Conservation (phyloP, 2,329 filamentous ascomycete genomes). For the Pestalotiopsis sp. region DNA sequence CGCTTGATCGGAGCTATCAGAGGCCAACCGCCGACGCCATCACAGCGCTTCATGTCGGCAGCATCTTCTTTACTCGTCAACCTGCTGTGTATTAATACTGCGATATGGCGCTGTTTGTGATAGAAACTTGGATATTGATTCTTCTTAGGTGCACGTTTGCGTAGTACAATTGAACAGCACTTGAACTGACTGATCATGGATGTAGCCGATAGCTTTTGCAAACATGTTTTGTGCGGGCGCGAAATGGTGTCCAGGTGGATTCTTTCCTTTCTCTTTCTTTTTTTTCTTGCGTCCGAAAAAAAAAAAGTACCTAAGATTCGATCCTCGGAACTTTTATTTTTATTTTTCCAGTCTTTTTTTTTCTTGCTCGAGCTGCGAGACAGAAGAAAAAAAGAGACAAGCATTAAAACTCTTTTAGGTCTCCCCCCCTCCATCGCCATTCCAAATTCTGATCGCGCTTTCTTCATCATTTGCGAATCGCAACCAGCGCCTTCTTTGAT, state of each 20-base stretch:
- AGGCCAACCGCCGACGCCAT: neutral
- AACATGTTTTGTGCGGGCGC: neutral
- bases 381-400: neutral
- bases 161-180: no score
- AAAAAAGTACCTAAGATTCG: constrained; percentile 1
- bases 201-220: neutral
- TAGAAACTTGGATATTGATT: no score
- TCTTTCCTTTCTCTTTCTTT: neutral
- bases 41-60: neutral
- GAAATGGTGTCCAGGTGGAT: neutral
- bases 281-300: constrained; percentile 2
- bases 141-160: no score
- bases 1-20: neutral
- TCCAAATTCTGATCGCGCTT: neutral
- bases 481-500: neutral
- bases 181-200: neutral
- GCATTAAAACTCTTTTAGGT: neutral
- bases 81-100: no score
- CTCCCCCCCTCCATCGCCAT: neutral
- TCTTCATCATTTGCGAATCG: neutral
- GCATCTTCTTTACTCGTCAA: no score
- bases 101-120: no score
- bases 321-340: constrained; percentile 4
- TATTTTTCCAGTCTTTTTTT: constrained; percentile 1
- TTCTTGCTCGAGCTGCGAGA: neutral